Conservation (phyloP, 192 early-diverging fungal genomes). For the Bifiguratus adelaidae region DNA sequence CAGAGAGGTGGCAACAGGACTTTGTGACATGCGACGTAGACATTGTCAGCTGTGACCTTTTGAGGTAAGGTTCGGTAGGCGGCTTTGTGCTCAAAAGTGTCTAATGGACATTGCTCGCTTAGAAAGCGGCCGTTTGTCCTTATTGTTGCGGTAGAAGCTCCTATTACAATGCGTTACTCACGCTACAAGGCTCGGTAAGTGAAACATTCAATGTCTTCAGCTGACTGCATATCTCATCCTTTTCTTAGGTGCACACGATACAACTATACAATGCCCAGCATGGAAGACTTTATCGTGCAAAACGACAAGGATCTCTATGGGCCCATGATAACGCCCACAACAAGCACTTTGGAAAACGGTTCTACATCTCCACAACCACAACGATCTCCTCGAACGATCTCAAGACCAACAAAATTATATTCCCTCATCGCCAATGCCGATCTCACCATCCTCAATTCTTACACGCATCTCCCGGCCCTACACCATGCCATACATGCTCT, state of each 20-base stretch:
- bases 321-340: too few relatives aligned
- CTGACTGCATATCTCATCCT: too few relatives aligned
- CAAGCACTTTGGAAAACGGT: slow-evolving; percentile 2
- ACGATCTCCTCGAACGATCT: background rate
- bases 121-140: slow-evolving; percentile 78
- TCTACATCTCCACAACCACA: slow-evolving; percentile 1
- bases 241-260: background rate
- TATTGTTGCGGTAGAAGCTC: slow-evolving; percentile 79
- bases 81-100: background rate
- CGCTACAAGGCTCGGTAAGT: slow-evolving; percentile 34
- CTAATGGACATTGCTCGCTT: background rate
- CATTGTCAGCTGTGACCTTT: slow-evolving; percentile 35
- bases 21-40: slow-evolving; percentile 63
- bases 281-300: slow-evolving; percentile 48
- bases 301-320: slow-evolving; percentile 42
- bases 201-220: background rate
- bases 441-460: slow-evolving; percentile 54
- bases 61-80: slow-evolving; percentile 20
- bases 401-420: slow-evolving; percentile 11
- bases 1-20: slow-evolving; percentile 60
- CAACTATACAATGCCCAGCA: background rate
- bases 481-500: slow-evolving; percentile 30
- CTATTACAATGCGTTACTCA: slow-evolving; percentile 52
- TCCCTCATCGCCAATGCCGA: slow-evolving; percentile 39
- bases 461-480: slow-evolving; percentile 17